Evolutionary conservation across 2,329 filamentous ascomycete genomes (phyloP), one percentile per base, ranked within the genome.

Genomic region (Fusarium tricinctum): DNA sequence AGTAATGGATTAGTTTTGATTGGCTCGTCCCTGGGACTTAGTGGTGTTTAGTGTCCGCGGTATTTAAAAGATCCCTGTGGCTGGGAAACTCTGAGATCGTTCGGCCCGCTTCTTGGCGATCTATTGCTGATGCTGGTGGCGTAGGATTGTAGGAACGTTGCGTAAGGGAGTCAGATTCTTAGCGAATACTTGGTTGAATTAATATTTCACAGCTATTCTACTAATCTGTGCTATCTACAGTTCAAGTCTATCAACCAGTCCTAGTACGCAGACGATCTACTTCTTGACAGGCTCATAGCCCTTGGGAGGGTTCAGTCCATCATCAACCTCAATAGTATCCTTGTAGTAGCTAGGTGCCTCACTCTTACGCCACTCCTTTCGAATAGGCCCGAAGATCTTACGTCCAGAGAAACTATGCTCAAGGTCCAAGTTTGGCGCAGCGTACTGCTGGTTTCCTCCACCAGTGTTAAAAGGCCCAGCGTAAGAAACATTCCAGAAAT

Each of bases 401-500:
- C 78, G 74, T 1, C 78, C 75, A 8, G 70, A 72, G n/a, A 62
- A 69, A 19, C 76, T 80, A 12, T 78, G 52, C 58, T 76, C 69
- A 9, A 77, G 71, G 7, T 66, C 54, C 28, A 84, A 62, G 75
- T 84, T 83, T 8, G 83, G 83, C 2, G 76, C 78, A 13, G 79
- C 78, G 59, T 80, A 82, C 47, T 70, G 66, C 10, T 70, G 45
- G 68, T 78, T 80, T 35, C 77, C 77, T 4, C 77, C 74, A 1
- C 75, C 52, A 9, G 61, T 71, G 73, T 83, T 84, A 68, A 84
- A 81, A 32, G 75, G 58, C 1, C 87, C 87, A 3, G 84, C 84
- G 58, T 88, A 87, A 9, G 85, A 87, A 49, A 73, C 73, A 75
- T 89, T 89, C 68, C 84, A 82, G 76, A 80, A 86, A 64, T 83